Evolutionary conservation across 2,329 filamentous ascomycete species (phyloP).

Genomic region (Aureobasidium namibiae): DNA sequence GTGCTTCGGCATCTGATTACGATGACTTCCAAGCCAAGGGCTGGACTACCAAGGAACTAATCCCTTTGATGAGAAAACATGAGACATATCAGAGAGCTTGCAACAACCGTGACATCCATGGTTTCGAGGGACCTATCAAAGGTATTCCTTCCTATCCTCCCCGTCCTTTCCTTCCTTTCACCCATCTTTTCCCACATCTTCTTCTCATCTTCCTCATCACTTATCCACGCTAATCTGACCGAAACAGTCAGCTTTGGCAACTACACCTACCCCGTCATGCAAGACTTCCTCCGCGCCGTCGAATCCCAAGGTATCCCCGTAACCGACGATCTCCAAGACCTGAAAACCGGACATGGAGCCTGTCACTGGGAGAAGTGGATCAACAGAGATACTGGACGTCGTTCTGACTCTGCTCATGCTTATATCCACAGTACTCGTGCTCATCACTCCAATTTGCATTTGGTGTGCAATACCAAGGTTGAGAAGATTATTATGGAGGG

Average conservation of each 20-base stretch:
- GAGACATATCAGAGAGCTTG: conserved; percentile 61
- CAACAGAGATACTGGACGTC: conserved; percentile 61
- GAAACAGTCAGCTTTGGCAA: conserved; percentile 71
- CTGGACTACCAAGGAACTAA: conserved; percentile 67
- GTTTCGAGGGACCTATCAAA: conserved; percentile 73
- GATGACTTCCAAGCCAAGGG: conserved; percentile 73
- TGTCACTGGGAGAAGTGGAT: conserved; percentile 86
- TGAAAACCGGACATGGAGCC: conserved; percentile 57
- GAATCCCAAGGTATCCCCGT: conserved; percentile 67
- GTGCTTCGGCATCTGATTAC: conserved; percentile 63
- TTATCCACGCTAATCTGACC: too few relatives aligned
- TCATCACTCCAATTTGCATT: conserved; percentile 61
- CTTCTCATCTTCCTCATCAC: too few relatives aligned
- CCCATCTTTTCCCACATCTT: too few relatives aligned
- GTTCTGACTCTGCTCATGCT: conserved; percentile 68
- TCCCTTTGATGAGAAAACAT: conserved; percentile 72
- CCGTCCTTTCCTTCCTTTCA: too few relatives aligned
- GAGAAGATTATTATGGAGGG: conserved; percentile 69
- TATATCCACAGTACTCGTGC: conserved; percentile 71
- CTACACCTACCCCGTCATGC: conserved; percentile 73
- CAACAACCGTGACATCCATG: conserved; percentile 57
- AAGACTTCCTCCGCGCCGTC: conserved; percentile 64
- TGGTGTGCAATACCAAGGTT: conserved; percentile 68
- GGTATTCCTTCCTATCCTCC: too few relatives aligned
- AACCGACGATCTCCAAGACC: conserved; percentile 56